A percentile compares a stretch with the other conserved stretches of the same genome.
These are phyloP conservation scores for Cylindrotheca closterium DNA, from an alignment of 108 stramenopile genomes.

Conservation along the genomic window DNA sequence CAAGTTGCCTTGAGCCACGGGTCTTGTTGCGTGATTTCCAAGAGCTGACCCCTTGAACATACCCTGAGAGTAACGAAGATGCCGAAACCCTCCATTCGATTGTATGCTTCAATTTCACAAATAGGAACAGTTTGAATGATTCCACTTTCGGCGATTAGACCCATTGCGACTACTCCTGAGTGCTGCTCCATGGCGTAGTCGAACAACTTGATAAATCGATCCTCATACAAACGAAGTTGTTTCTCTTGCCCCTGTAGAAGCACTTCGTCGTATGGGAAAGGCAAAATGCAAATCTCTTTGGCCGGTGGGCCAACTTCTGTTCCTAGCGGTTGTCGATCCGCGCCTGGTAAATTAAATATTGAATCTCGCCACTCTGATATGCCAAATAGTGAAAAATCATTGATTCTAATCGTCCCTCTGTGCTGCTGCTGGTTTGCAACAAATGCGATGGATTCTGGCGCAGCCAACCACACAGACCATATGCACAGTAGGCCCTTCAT, in stretches of 20 bases:
- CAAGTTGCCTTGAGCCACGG: conserved; percentile 68
- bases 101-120: conserved; percentile 80
- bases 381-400: conserved; percentile 6
- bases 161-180: conserved; percentile 77
- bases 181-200: conserved; percentile 61
- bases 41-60: conserved; percentile 61
- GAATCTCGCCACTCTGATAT: conserved; percentile 56
- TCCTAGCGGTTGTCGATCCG: background rate
- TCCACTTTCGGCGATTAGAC: conserved; percentile 52
- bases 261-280: conserved; percentile 72
- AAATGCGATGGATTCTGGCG: too few species aligned
- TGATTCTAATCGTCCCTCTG: too few species aligned
- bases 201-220: conserved; percentile 73
- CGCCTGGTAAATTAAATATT: conserved; percentile 30
- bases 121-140: conserved; percentile 75
- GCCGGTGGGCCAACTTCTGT: conserved; percentile 16
- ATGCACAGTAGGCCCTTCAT: too few species aligned
- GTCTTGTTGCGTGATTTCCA: conserved; percentile 54
- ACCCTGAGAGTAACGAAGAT: conserved; percentile 76
- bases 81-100: conserved; percentile 63
- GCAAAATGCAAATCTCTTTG: conserved; percentile 61
- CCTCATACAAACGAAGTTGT: conserved; percentile 76
- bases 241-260: conserved; percentile 74
- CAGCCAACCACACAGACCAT: too few species aligned
- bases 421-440: too few species aligned